Base-by-base conservation (phyloP, 768 basidiomycete species). In the Macrolepiota fuliginosa region DNA sequence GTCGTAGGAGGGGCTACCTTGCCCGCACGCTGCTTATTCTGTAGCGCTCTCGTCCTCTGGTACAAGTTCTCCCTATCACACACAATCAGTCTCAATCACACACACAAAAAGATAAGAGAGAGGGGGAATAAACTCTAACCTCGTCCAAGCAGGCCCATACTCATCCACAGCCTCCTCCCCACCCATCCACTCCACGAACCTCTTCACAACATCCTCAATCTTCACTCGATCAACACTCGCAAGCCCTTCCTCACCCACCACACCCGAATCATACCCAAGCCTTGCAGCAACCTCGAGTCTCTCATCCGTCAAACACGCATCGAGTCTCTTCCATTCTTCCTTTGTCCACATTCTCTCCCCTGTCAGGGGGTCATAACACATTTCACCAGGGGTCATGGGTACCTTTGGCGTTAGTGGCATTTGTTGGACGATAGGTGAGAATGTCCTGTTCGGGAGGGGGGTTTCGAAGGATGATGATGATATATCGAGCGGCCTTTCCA, bases 321-420 rank as follows among this genome's bases (percentile, higher is more conserved):
- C 92, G 53, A 95, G 77, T 52, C 78, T 69, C 70, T 89, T 92
- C 92, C 92, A 95, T 55, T 93, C 89, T 22, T 83, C 82, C 67
- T 88, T 89, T 3, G 80, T 78, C 92, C 92, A 95, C 42, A 72
- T 74, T 17, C 71, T 68, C 54, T 70, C 66, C 4, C 65, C 66
- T 7, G 45, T 54, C 15, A 49, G 35, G 12, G 54, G 52, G 36
- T 51, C 54, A 53, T 63, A 55, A 40, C 57, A 60, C 57, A 40
- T 58, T 19, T 58, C 52, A 3, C 53, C 58, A 47, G 63, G 63
- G n/a, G 59, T 56, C 55, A 50, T 58, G 3, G 60, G 56, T 2
- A 54, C 50, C 22, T 58, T 54, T 10, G 56, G 52, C 15, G 56
- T 63, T 40, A 57, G 15, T n/a, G 27, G 12, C 35, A 29, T 27